These are phyloP conservation scores for Radiomyces spectabilis DNA, from an alignment of 192 early-diverging fungal genomes.

Conservation along the genomic window DNA sequence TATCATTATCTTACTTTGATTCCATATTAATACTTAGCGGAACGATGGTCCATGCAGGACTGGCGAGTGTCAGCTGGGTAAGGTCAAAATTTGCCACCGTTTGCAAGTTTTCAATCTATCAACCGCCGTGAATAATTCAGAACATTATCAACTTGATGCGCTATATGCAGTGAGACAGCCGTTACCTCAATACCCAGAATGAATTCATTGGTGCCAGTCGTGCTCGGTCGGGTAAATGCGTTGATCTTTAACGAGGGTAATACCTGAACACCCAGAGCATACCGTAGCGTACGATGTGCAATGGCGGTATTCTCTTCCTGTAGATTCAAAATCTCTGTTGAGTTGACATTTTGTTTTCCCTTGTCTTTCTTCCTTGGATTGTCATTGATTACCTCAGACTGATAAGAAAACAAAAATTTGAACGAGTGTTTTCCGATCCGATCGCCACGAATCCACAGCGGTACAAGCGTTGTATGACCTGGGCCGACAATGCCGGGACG, in stretches of 20 bases:
- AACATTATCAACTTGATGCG: too few relatives aligned
- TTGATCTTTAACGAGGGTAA: conserved; percentile 87
- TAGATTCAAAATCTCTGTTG: too few relatives aligned
- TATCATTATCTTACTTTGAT: conserved; percentile 20
- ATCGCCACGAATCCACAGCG: conserved; percentile 88
- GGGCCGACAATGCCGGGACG: conserved; percentile 43
- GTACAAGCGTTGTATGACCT: conserved; percentile 64
- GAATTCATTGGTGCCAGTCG: conserved; percentile 70
- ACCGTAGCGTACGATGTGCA: conserved; percentile 58
- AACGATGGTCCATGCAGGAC: conserved; percentile 63
- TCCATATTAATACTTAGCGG: conserved; percentile 38
- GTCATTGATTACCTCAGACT: conserved; percentile 49
- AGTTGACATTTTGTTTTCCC: too few relatives aligned
- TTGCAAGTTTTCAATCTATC: conserved; percentile 72
- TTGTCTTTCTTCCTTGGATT: background rate
- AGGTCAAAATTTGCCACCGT: conserved; percentile 50
- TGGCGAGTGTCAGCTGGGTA: conserved; percentile 60
- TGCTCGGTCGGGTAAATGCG: conserved; percentile 85
- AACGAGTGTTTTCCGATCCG: conserved; percentile 81
- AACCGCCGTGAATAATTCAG: too few relatives aligned
- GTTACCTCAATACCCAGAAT: conserved; percentile 88
- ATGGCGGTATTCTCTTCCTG: conserved; percentile 49
- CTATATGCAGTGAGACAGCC: too few relatives aligned
- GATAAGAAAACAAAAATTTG: conserved; percentile 75
- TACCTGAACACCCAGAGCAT: conserved; percentile 56